Evolutionary conservation across 768 basidiomycete genomes (phyloP).

Genomic region (Leucosporidium yakuticum): DNA sequence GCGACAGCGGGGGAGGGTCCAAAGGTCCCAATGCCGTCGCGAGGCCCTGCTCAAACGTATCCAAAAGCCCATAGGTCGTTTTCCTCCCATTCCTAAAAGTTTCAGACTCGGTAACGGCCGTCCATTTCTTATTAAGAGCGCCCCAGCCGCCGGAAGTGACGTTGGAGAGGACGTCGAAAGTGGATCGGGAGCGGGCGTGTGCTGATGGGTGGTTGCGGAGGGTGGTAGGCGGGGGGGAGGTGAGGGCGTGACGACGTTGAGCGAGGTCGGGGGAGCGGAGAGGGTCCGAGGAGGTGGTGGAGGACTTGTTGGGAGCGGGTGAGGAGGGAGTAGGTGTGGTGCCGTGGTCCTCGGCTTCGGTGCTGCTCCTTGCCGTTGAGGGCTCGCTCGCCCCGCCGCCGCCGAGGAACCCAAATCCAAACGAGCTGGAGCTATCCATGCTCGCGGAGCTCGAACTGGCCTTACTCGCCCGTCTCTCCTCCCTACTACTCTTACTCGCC

Average conservation of each 20-base stretch:
- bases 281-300: not conserved
- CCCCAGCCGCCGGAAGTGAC: constrained; percentile 10
- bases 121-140: constrained; percentile 8
- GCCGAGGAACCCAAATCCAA: not conserved
- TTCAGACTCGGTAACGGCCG: constrained; percentile 15
- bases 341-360: not conserved
- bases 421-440: not conserved
- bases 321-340: not conserved
- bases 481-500: not conserved
- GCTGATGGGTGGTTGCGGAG: not conserved
- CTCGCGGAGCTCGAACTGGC: not conserved
- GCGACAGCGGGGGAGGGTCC: constrained; percentile 15
- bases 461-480: not conserved
- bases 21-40: constrained; percentile 25
- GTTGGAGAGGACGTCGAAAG: constrained; percentile 14
- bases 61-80: constrained; percentile 22
- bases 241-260: not conserved
- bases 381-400: not conserved
- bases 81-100: constrained; percentile 12
- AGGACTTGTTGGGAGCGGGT: not conserved
- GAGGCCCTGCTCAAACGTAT: constrained; percentile 29
- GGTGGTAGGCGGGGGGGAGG: constrained; percentile 2
- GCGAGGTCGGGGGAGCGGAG: not conserved
- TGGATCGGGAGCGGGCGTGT: constrained; percentile 18
- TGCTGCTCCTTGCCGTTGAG: not conserved